Conservation (phyloP, 176 grass and related monocot species). For the Ensete glaucum region DNA sequence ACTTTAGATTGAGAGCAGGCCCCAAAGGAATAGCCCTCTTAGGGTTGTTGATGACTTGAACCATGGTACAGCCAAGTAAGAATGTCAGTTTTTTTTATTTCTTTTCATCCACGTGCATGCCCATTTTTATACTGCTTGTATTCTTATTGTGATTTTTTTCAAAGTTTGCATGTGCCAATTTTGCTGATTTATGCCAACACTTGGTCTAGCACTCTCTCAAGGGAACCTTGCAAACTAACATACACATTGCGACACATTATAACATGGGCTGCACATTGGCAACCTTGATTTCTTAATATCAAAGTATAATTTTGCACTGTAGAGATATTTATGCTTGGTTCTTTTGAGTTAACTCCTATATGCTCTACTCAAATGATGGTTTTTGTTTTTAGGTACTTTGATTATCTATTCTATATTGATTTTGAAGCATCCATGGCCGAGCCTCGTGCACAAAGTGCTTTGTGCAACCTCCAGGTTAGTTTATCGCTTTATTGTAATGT, state of each 20-base stretch:
- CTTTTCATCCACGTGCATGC: not conserved
- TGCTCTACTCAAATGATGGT: not conserved
- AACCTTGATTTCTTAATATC: not conserved
- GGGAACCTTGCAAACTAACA: no score
- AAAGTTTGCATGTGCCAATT: not conserved
- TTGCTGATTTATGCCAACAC: not conserved
- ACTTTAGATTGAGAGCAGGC: constrained; percentile 50
- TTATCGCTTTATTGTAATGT: constrained; percentile 2
- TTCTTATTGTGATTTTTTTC: not conserved
- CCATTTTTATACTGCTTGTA: not conserved
- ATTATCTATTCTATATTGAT: constrained; percentile 61
- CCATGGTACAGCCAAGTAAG: constrained; percentile 40
- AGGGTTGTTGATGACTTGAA: constrained; percentile 39
- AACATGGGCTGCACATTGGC: not conserved
- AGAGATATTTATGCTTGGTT: not conserved
- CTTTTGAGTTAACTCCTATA: not conserved
- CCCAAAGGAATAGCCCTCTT: constrained; percentile 37
- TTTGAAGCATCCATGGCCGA: constrained; percentile 59
- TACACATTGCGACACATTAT: not conserved
- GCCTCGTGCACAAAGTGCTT: constrained; percentile 42
- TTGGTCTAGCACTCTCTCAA: no score
- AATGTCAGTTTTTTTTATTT: not conserved
- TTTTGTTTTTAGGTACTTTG: constrained; percentile 37
- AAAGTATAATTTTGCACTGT: no score
- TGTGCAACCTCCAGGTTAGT: constrained; percentile 42